phyloP scores from a whole-genome alignment of 441 rosid genomes.

The Euphorbia celastroides region DNA sequence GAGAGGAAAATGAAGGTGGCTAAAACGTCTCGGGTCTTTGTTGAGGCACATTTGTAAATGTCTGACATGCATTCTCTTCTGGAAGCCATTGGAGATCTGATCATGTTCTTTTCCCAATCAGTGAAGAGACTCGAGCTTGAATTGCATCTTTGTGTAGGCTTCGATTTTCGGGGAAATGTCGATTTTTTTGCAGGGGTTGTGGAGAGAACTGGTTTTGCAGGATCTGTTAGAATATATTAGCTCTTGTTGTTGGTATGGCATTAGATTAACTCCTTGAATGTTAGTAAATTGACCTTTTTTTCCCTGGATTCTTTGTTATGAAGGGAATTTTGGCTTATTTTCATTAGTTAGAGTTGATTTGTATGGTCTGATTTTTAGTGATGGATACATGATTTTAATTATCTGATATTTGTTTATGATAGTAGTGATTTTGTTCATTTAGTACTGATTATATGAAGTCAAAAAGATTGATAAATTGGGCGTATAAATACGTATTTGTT shows the following conservation, averaged over 20 bases:
- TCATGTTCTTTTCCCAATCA: no score
- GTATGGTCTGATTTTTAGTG: conserved; percentile 15
- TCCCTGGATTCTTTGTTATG: conserved; percentile 37
- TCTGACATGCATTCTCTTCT: conserved; percentile 15
- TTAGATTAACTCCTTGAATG: conserved; percentile 11
- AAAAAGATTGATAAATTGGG: neutral
- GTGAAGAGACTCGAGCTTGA: no score
- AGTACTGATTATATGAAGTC: neutral
- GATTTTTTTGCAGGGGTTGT: conserved; percentile 20
- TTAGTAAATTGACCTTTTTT: conserved; percentile 25
- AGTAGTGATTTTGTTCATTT: neutral
- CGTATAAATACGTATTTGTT: no score
- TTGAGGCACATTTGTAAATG: conserved; percentile 18
- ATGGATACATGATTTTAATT: neutral
- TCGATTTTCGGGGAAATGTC: conserved; percentile 15
- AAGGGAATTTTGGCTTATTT: conserved; percentile 36
- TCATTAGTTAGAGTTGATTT: conserved; percentile 20
- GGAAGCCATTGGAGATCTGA: no score
- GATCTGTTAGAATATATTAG: no score
- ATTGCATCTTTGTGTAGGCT: no score
- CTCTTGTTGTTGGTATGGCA: conserved; percentile 22
- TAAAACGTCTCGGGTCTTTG: no score
- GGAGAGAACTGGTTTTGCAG: no score
- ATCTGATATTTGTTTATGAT: neutral
- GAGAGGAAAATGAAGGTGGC: conserved; percentile 25